phyloP scores from a whole-genome alignment of 768 basidiomycete species.

The Mycena crocata region DNA sequence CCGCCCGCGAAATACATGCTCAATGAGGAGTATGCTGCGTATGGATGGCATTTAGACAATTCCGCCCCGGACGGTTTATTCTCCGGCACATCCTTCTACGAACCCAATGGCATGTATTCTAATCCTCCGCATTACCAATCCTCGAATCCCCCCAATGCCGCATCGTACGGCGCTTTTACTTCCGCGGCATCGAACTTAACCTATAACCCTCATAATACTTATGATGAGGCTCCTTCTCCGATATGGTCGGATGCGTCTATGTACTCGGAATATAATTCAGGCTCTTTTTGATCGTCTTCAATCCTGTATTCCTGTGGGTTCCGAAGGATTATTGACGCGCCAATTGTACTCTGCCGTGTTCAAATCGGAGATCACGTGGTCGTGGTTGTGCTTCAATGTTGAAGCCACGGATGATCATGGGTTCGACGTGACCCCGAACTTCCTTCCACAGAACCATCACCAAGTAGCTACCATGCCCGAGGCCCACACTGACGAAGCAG shows the following conservation, averaged over 20 bases:
- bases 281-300: neutral
- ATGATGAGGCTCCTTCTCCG: neutral
- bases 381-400: neutral
- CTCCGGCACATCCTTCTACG: neutral
- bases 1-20: neutral
- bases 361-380: neutral
- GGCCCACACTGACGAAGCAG: neutral
- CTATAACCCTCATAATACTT: neutral
- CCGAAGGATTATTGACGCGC: neutral
- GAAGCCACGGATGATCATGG: too few relatives aligned
- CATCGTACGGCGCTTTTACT: neutral
- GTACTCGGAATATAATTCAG: slow-evolving; percentile 6
- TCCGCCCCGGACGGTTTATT: neutral
- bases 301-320: neutral
- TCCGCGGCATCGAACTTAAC: neutral
- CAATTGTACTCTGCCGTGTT: neutral
- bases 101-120: too few relatives aligned
- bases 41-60: neutral
- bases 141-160: neutral
- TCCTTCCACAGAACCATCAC: too few relatives aligned
- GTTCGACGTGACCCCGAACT: too few relatives aligned
- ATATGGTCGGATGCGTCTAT: neutral
- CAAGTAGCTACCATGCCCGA: slow-evolving; percentile 6
- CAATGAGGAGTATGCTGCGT: neutral
- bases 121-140: neutral